These are phyloP conservation scores for Sphaerulina musiva DNA, from an alignment of 2,329 filamentous ascomycete species.

Conservation along the genomic window DNA sequence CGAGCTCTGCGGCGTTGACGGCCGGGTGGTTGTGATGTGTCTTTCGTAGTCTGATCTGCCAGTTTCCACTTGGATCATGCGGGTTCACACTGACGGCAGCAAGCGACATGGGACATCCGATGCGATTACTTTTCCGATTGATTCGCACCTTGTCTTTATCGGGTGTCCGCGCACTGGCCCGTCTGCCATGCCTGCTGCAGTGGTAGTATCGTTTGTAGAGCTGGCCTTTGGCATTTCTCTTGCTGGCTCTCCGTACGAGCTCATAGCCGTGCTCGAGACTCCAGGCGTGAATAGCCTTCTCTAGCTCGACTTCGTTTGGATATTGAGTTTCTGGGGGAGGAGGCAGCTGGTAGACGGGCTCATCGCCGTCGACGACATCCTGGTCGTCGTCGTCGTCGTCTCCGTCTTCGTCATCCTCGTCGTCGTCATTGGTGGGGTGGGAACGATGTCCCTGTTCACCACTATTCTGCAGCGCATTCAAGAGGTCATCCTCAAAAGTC, in stretches of 20 bases:
- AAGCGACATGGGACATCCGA: constrained; percentile 31
- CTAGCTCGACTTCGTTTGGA: constrained; percentile 25
- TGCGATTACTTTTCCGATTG: constrained; percentile 29
- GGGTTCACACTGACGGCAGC: constrained; percentile 30
- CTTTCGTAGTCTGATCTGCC: constrained; percentile 32
- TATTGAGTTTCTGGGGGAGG: constrained; percentile 31
- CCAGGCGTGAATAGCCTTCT: constrained; percentile 31
- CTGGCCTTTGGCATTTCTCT: constrained; percentile 30
- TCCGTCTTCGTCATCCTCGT: constrained; percentile 2
- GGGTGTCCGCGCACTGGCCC: constrained; percentile 22
- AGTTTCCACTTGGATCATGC: constrained; percentile 27
- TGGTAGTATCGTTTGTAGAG: constrained; percentile 34
- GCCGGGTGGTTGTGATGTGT: constrained; percentile 33
- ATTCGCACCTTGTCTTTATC: constrained; percentile 24
- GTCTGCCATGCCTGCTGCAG: constrained; percentile 32
- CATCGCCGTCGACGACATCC: constrained; percentile 20
- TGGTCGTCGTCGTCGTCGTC: constrained; percentile 23
- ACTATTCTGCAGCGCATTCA: constrained; percentile 21
- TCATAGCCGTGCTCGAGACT: constrained; percentile 32
- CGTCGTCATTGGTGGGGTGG: neutral
- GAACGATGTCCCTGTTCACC: constrained; percentile 7
- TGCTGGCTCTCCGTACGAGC: constrained; percentile 30
- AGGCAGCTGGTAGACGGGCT: constrained; percentile 30
- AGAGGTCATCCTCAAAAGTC: constrained; percentile 24
- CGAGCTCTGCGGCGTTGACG: constrained; percentile 25